Percentiles rank a stretch among this genome's conserved stretches.
Evolutionary conservation across 805 yeast genomes (phyloP).

Genomic region (Nakazawaea wickerhamii): DNA sequence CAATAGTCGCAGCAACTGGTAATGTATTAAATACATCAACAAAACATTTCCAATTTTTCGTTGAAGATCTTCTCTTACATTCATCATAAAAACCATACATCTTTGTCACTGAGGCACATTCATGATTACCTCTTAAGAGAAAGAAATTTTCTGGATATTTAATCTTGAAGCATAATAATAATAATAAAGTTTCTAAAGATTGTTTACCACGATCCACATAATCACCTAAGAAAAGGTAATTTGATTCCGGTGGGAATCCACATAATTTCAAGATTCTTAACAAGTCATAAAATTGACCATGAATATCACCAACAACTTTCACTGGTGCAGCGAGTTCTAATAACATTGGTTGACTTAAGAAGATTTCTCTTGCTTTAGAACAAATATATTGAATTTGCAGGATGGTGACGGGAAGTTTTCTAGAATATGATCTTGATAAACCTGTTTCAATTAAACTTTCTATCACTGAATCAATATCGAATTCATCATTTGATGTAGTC

Average conservation of each 20-base stretch:
- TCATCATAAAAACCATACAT: constrained; percentile 59
- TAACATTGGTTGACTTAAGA: constrained; percentile 59
- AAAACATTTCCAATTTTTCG: constrained; percentile 45
- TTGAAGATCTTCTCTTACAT: constrained; percentile 46
- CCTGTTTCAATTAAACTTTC: constrained; percentile 54
- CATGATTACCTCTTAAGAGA: constrained; percentile 57
- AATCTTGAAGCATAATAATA: constrained; percentile 47
- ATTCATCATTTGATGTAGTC: constrained; percentile 17
- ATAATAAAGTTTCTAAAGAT: constrained; percentile 48
- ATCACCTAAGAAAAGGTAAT: constrained; percentile 53
- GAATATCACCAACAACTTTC: constrained; percentile 79
- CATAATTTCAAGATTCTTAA: constrained; percentile 50
- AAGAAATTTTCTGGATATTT: constrained; percentile 58
- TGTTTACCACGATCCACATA: constrained; percentile 57
- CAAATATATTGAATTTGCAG: constrained; percentile 55
- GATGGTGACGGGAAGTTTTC: constrained; percentile 44
- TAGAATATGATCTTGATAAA: constrained; percentile 33
- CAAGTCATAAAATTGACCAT: constrained; percentile 58
- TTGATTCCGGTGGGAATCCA: constrained; percentile 54
- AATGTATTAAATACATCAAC: constrained; percentile 54
- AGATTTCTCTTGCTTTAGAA: constrained; percentile 52
- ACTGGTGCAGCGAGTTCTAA: constrained; percentile 71
- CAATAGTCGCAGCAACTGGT: constrained; percentile 58
- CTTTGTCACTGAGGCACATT: constrained; percentile 52
- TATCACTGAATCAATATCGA: constrained; percentile 60